Conservation (phyloP, 2,329 filamentous ascomycete species). For the Fusarium sarcochroum region DNA sequence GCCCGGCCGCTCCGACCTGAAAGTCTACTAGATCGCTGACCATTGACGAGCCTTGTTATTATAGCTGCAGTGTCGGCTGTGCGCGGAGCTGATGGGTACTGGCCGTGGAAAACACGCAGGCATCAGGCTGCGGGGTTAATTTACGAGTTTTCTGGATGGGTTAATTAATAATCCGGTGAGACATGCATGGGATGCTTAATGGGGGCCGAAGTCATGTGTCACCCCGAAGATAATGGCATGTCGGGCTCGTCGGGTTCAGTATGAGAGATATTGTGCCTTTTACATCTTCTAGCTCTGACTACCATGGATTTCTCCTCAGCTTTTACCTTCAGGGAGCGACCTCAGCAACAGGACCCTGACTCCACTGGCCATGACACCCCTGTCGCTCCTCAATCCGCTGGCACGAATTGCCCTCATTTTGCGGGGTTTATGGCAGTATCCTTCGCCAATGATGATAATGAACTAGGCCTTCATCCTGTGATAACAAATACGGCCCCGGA, state of each 20-base stretch:
- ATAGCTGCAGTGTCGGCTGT: no score
- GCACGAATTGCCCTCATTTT: conserved; percentile 6
- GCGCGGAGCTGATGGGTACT: not conserved
- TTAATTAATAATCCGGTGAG: conserved; percentile 19
- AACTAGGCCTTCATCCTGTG: not conserved
- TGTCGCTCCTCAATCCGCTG: not conserved
- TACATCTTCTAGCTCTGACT: not conserved
- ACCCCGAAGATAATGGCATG: not conserved
- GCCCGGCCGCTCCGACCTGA: conserved; percentile 3
- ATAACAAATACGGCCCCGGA: not conserved
- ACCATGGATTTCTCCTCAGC: conserved; percentile 10
- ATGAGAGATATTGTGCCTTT: not conserved
- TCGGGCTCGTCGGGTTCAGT: not conserved
- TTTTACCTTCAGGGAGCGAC: not conserved
- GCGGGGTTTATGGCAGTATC: conserved; percentile 15
- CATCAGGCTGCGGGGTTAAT: conserved; percentile 6
- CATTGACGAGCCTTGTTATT: not conserved
- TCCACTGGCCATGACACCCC: not conserved
- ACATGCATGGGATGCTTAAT: not conserved
- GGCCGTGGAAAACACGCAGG: not conserved
- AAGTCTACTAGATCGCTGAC: not conserved
- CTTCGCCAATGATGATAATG: not conserved
- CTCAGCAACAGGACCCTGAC: not conserved
- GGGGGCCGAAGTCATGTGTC: conserved; percentile 6
- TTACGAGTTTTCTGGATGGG: not conserved